Evolutionary conservation across 495 filamentous ascomycete genomes (phyloP), one percentile per base, ranked within the genome.

Genomic region (Penicillium nucicola): DNA sequence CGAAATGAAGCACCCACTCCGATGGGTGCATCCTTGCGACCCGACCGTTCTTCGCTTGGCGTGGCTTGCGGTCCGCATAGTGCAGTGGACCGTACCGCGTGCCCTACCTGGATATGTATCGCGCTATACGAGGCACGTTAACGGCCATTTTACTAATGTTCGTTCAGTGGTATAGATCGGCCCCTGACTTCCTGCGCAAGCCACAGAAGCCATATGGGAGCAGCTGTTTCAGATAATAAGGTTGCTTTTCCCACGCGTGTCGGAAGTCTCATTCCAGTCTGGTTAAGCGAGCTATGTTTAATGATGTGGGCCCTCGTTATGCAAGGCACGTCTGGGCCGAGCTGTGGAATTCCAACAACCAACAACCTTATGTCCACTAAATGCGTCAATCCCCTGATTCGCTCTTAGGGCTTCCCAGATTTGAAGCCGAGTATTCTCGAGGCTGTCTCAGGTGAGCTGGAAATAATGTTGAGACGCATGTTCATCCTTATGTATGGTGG

Each of bases 251-350:
- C 60, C 54, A 61, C 56, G 53, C 59, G 56, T 50, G 43, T 40
- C 35, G n/a, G 11, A 19, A 20, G 35, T 28, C 19, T 47, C 57
- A 55, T 59, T 56, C 53, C 53, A 48, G 34, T 49, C 48, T 57
- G 55, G 46, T 41, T 50, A 33, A 44, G 35, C 30, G 28, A 50
- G 57, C 45, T 50, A 65, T 65, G 57, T 59, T 62, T 57, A 52
- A 57, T 48, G 55, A 62, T 53, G 62, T 50, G 25, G 25, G 25
- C 55, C 57, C 34, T 48, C 52, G 50, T 44, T 48, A 68, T 67
- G 68, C 64, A 71, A 71, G 66, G 68, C 56, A 65, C 61, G 36
- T 14, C 53, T 64, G 59, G 65, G 45, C 64, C 53, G 49, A 62
- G 60, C 61, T 55, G 50, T 36, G 48, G 50, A 57, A 55, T 57